Conservation (phyloP, 2,329 filamentous ascomycete species). For the Grosmannia huntii region DNA sequence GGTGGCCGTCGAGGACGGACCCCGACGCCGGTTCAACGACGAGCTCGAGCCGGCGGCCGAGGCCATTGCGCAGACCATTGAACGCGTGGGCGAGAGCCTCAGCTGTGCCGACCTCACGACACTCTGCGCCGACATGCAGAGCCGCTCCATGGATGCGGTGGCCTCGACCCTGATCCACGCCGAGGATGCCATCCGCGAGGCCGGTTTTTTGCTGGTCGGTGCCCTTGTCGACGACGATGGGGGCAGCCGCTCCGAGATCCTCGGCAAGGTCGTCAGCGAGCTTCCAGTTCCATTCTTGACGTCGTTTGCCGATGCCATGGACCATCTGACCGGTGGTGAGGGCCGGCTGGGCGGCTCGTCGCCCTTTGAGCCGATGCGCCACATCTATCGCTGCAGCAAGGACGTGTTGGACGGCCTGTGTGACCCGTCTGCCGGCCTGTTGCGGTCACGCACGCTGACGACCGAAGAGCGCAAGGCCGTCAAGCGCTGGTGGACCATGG, state of each 20-base stretch:
- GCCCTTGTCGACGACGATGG: slow-evolving; percentile 48
- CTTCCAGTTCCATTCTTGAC: slow-evolving; percentile 30
- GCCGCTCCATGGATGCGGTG: slow-evolving; percentile 52
- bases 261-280: slow-evolving; percentile 32
- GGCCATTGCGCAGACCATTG: slow-evolving; percentile 61
- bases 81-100: slow-evolving; percentile 62
- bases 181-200: slow-evolving; percentile 65
- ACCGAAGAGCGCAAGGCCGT: slow-evolving; percentile 52
- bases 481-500: slow-evolving; percentile 67
- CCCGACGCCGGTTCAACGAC: slow-evolving; percentile 62
- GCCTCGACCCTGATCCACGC: slow-evolving; percentile 73
- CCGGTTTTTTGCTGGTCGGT: slow-evolving; percentile 72
- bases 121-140: slow-evolving; percentile 54
- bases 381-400: slow-evolving; percentile 42
- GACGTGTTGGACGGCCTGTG: slow-evolving; percentile 45
- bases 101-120: slow-evolving; percentile 56
- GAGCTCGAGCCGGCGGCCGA: slow-evolving; percentile 44
- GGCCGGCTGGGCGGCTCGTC: slow-evolving; percentile 2
- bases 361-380: slow-evolving; percentile 45
- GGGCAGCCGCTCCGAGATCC: slow-evolving; percentile 31
- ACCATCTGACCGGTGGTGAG: slow-evolving; percentile 23
- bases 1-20: slow-evolving; percentile 23
- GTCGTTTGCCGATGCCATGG: slow-evolving; percentile 30
- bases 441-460: slow-evolving; percentile 43
- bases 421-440: slow-evolving; percentile 41